A percentile compares a stretch with the other conserved stretches of the same genome.
phyloP scores from a whole-genome alignment of 441 rosid species.

The Melastoma candidum region DNA sequence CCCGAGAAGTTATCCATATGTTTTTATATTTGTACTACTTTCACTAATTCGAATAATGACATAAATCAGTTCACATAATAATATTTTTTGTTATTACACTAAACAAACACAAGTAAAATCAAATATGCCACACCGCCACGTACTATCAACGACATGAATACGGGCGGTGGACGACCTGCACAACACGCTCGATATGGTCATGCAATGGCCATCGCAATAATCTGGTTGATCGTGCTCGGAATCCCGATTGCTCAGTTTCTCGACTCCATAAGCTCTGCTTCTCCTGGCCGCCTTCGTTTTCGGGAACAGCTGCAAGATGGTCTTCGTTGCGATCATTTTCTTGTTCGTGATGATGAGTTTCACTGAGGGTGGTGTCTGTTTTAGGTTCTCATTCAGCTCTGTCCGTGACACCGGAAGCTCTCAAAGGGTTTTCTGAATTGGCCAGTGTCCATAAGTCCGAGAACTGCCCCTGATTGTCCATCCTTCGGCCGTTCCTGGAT shows the following conservation, averaged over 20 bases:
- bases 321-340: neutral
- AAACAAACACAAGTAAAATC: too few relatives aligned
- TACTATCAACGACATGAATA: too few relatives aligned
- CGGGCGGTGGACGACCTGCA: too few relatives aligned
- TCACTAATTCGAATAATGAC: too few relatives aligned
- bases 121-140: too few relatives aligned
- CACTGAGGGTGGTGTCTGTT: neutral
- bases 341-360: neutral
- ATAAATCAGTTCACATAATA: too few relatives aligned
- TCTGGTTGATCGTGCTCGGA: too few relatives aligned
- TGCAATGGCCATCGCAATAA: too few relatives aligned
- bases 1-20: too few relatives aligned
- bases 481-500: slow-evolving; percentile 58
- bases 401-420: slow-evolving; percentile 34
- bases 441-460: slow-evolving; percentile 61
- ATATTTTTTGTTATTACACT: too few relatives aligned
- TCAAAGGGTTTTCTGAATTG: slow-evolving; percentile 43
- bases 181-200: too few relatives aligned
- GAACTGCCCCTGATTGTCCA: slow-evolving; percentile 59
- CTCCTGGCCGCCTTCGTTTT: slow-evolving; percentile 4
- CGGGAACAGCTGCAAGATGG: slow-evolving; percentile 8
- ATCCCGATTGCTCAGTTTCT: slow-evolving; percentile 3
- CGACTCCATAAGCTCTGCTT: slow-evolving; percentile 6
- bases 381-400: slow-evolving; percentile 32
- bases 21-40: too few relatives aligned